A percentile compares a stretch with the other conserved stretches of the same genome.
Conservation (phyloP, 202 grass and related monocot species). For the Panicum hallii region DNA sequence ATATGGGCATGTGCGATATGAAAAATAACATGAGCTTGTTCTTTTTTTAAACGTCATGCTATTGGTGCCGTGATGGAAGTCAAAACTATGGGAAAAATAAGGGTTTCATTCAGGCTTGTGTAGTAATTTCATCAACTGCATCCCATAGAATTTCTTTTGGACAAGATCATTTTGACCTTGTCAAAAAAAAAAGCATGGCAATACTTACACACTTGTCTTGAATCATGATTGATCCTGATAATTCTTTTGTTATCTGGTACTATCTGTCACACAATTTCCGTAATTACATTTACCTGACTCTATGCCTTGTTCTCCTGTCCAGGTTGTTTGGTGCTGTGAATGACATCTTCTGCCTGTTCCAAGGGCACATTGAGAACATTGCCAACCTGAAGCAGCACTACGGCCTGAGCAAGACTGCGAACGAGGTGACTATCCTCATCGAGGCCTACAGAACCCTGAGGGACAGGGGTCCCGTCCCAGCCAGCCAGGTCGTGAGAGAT, state of each 20-base stretch:
- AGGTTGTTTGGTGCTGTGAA: slow-evolving; percentile 88
- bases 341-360: slow-evolving; percentile 89
- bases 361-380: slow-evolving; percentile 88
- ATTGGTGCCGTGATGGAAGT: slow-evolving; percentile 12
- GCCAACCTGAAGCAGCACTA: slow-evolving; percentile 88
- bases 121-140: slow-evolving; percentile 2
- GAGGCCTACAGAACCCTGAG: slow-evolving; percentile 88
- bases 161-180: neutral
- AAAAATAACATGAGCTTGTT: neutral
- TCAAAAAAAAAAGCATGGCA: neutral
- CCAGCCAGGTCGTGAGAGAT: slow-evolving; percentile 85
- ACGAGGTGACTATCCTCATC: slow-evolving; percentile 84
- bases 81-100: neutral
- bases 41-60: slow-evolving; percentile 25
- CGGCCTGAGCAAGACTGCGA: slow-evolving; percentile 81
- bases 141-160: neutral
- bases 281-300: slow-evolving; percentile 22
- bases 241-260: slow-evolving; percentile 15
- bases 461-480: slow-evolving; percentile 78
- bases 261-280: neutral
- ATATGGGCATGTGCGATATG: neutral
- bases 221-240: neutral
- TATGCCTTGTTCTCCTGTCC: slow-evolving; percentile 35
- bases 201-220: neutral
- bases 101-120: slow-evolving; percentile 7